Base-by-base conservation (phyloP, 1,139 yeast species). In the Candida sp. region DNA sequence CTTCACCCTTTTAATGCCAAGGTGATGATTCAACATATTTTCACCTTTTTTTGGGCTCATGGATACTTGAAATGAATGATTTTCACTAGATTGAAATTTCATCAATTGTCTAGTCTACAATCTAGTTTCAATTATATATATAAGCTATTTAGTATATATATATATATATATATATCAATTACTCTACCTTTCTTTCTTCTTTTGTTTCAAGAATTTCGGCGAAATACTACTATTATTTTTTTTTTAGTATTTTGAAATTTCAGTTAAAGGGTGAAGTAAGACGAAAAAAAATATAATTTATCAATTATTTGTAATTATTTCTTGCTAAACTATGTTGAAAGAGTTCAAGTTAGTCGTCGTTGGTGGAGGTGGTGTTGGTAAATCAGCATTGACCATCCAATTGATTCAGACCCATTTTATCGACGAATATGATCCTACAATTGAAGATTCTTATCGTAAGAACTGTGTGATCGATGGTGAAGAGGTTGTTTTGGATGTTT, bases 281-380 rank as follows among this genome's bases (percentile, higher is more conserved):
- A 25, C 29, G 9, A 9, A 6, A 25, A 25, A 25, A 25, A 25
- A 25, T 6, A 25, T 6, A 25, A 25, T n/a, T n/a, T n/a, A n/a
- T n/a, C 6, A 25, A 9, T 25, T 25, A 25, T 12, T 12, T 30
- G n/a, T 30, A 9, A 5, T 30, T 30, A 11, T 30, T 30, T 5
- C 5, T 21, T 34, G 12, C 22, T 39, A 34, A 45, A 51, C 38
- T 41, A 71, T 61, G 66, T 63, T 77, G 53, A 73, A 83, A 63
- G 95, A 86, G 64, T 89, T 84, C 65, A 89, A 91, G 61, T 71
- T 93, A 50, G 97, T 91, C 21, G 97, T 93, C 45, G 96, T 93
- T 42, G 98, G 98, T 45, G 98, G 97, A 41, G 98, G 98, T 66
- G 97, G 97, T 66, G 98, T 93, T 47, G 99, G 99, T 68, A 93